Conservation (phyloP, 2,329 filamentous ascomycete species). For the Hymenoscyphus scutula region DNA sequence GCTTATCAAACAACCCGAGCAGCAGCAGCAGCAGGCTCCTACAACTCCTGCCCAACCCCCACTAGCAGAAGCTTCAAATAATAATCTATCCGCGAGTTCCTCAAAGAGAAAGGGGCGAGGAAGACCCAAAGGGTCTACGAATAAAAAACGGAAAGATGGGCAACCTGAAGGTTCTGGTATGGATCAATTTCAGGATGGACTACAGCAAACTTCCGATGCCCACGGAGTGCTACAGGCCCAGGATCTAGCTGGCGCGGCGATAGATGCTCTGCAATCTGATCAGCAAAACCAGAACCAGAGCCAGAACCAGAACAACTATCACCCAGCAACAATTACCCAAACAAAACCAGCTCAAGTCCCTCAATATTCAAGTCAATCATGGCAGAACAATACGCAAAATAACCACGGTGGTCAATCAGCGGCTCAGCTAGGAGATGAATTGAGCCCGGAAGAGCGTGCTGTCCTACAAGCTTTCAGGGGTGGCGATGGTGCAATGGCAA, state of each 20-base stretch:
- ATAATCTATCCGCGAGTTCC: constrained; percentile 26
- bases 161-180: constrained; percentile 16
- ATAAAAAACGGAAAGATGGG: constrained; percentile 37
- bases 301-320: constrained; percentile 6
- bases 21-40: constrained; percentile 21
- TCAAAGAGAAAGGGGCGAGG: constrained; percentile 37
- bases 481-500: constrained; percentile 8
- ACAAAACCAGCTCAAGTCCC: constrained; percentile 19
- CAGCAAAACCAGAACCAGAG: constrained; percentile 8
- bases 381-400: constrained; percentile 25
- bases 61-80: constrained; percentile 20
- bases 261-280: background rate
- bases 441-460: constrained; percentile 36
- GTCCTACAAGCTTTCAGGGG: constrained; percentile 35
- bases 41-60: constrained; percentile 23
- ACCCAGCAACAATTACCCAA: constrained; percentile 33
- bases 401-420: constrained; percentile 14
- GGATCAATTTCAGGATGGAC: constrained; percentile 13
- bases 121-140: constrained; percentile 53
- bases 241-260: constrained; percentile 15
- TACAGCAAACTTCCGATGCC: constrained; percentile 15
- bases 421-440: constrained; percentile 24
- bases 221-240: constrained; percentile 23
- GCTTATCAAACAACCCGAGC: constrained; percentile 20
- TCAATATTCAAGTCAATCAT: constrained; percentile 28